These are phyloP conservation scores for Teratosphaeria gauchensis DNA, from an alignment of 2,329 filamentous ascomycete genomes.

Conservation along the genomic window DNA sequence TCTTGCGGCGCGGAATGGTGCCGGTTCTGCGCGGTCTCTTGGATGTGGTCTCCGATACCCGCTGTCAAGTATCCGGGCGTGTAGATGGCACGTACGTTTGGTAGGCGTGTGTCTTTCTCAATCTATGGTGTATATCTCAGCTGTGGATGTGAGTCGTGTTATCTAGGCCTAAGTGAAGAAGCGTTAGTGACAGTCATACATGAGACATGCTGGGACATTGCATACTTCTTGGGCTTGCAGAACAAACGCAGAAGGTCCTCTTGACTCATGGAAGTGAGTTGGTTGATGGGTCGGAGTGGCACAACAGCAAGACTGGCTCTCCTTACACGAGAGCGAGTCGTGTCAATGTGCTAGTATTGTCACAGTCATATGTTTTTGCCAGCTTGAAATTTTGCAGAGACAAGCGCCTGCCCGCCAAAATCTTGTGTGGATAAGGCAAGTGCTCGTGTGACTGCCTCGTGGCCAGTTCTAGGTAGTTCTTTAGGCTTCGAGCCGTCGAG, in stretches of 20 bases:
- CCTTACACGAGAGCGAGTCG: conserved; percentile 1
- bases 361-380: not conserved
- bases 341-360: not conserved
- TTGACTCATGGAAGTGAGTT: conserved; percentile 67
- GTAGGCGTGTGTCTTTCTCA: conserved; percentile 43
- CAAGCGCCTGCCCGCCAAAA: not conserved
- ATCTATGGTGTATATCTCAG: conserved; percentile 16
- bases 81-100: conserved; percentile 60
- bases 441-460: not conserved
- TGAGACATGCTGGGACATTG: conserved; percentile 13
- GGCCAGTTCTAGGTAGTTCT: not conserved
- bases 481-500: not conserved
- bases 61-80: conserved; percentile 26
- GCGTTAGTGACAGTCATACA: conserved; percentile 11
- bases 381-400: not conserved
- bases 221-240: conserved; percentile 88
- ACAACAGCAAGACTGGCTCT: conserved; percentile 30
- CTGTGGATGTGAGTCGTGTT: conserved; percentile 45
- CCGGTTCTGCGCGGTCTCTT: conserved; percentile 50
- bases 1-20: conserved; percentile 83
- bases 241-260: conserved; percentile 87
- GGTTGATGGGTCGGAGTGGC: conserved; percentile 40
- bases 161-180: conserved; percentile 46
- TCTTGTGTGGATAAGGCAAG: not conserved
- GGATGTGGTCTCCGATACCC: conserved; percentile 75